Base-by-base conservation (phyloP, 306 rosid species). In the Potentilla sterilis region DNA sequence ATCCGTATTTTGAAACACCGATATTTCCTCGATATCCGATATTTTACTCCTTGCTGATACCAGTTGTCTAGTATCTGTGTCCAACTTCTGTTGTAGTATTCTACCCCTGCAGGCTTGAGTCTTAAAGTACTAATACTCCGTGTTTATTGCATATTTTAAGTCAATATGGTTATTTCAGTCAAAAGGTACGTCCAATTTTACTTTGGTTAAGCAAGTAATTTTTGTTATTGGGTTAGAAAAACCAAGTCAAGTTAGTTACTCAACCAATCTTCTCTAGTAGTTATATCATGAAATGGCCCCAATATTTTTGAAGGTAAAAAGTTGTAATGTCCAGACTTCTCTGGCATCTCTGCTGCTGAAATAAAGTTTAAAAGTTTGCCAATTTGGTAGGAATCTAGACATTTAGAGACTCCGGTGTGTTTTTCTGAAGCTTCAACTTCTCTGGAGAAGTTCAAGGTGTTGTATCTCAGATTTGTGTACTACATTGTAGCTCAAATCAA, bases 291-390 rank as follows among this genome's bases (percentile, higher is more conserved):
- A 55, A 55, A 72, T 72, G 16, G 66, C 22, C 54, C 41, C 52
- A 40, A 28, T 58, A 54, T 55, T 41, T 72, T 28, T 7, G 16
- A 22, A 15, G 32, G 55, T 58, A 9, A 12, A 19, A 38, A 52
- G 28, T 32, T 72, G 11, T 6, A 72, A 1, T 40, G 4, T 11
- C 44, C 34, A 32, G 10, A 22, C 19, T 48, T 19, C 28, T 70
- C 75, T 35, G 46, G 51, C 51, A 46, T 37, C 32, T 49, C 75
- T 11, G 65, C 76, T 21, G 9, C 51, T 72, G 38, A 40, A n/a
- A 55, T 62, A 38, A 40, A 6, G 32, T 71, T 12, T 5, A 28
- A 16, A 34, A 70, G n/a, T 51, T 71, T 3, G 7, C 7, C 12
- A n/a, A 9, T 21, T 47, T 11, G 5, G 52, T 4, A 14, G 4